Evolutionary conservation across 371 early-diverging fungal genomes (phyloP).

Genomic region (Thermomucor indicae-seudaticae): DNA sequence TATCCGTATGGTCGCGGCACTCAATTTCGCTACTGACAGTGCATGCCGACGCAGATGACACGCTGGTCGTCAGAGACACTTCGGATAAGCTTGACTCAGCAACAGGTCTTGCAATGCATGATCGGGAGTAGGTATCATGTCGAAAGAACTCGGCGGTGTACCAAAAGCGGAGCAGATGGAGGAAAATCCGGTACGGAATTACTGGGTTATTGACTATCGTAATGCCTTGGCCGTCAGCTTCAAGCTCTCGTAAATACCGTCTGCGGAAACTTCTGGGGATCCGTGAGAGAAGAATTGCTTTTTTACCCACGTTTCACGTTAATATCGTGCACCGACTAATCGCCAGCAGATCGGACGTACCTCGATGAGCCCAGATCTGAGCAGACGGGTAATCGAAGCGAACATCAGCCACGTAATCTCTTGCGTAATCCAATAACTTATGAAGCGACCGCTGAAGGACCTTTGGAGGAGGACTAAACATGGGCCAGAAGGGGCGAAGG

Average conservation of each 20-base stretch:
- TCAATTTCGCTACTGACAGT: conserved; percentile 2
- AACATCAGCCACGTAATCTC: conserved; percentile 41
- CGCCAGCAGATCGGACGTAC: conserved; percentile 8
- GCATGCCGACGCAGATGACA: conserved; percentile 1
- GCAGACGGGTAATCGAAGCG: conserved; percentile 23
- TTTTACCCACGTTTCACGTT: not conserved
- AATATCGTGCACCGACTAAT: not conserved
- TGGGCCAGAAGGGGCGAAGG: conserved; percentile 6
- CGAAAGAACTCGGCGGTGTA: conserved; percentile 30
- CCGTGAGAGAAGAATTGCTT: conserved; percentile 18
- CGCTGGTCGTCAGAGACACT: not conserved
- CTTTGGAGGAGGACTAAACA: conserved; percentile 35
- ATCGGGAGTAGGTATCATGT: not conserved
- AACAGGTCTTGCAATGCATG: not conserved
- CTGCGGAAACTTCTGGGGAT: conserved; percentile 13
- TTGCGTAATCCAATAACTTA: conserved; percentile 24
- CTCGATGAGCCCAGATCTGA: conserved; percentile 41
- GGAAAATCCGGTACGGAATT: conserved; percentile 15
- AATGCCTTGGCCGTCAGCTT: not conserved
- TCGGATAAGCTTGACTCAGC: not conserved
- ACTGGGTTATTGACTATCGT: conserved; percentile 4
- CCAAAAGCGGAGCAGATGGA: conserved; percentile 33
- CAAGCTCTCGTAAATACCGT: conserved; percentile 17
- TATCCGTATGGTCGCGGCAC: not conserved
- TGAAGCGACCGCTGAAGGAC: conserved; percentile 28